Percentiles rank a stretch among this genome's conserved stretches.
Evolutionary conservation across 1,284 basidiomycete species (phyloP).

Genomic region (Trametes pubescens): DNA sequence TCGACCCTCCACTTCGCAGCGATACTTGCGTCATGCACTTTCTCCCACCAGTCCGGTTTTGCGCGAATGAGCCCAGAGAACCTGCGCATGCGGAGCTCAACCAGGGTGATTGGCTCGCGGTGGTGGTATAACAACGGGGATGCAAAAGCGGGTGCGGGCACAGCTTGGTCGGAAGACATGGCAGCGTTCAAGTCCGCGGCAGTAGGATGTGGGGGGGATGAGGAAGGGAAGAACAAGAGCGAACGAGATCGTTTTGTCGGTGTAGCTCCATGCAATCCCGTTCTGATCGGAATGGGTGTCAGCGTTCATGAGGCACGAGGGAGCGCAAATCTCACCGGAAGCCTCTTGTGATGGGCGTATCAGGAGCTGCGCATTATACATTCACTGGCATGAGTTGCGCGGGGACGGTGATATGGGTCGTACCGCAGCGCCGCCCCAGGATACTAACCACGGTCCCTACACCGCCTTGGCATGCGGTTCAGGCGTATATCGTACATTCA

Average conservation of each 20-base stretch:
- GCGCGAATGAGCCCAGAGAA: constrained; percentile 16
- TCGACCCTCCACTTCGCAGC: constrained; percentile 18
- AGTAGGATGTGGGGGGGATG: not conserved
- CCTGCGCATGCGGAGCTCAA: constrained; percentile 21
- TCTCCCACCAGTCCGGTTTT: constrained; percentile 23
- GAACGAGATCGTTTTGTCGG: not conserved
- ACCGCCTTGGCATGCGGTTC: too few relatives aligned
- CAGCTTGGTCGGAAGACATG: not conserved
- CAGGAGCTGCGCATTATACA: too few relatives aligned
- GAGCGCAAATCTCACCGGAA: too few relatives aligned
- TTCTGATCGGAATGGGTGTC: too few relatives aligned
- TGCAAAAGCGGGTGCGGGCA: constrained; percentile 8
- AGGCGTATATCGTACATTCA: too few relatives aligned
- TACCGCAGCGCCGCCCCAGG: too few relatives aligned
- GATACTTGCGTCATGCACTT: constrained; percentile 13
- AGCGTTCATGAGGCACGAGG: too few relatives aligned
- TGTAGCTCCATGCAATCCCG: too few relatives aligned
- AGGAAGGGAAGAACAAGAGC: not conserved
- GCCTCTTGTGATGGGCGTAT: too few relatives aligned
- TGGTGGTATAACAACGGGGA: constrained; percentile 15
- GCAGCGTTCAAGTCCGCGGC: not conserved
- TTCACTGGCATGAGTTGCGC: too few relatives aligned
- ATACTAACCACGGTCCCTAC: too few relatives aligned
- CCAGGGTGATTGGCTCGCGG: constrained; percentile 17
- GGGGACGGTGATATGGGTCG: too few relatives aligned